Conservation (phyloP, 441 rosid genomes). For the Corymbia calophylla region DNA sequence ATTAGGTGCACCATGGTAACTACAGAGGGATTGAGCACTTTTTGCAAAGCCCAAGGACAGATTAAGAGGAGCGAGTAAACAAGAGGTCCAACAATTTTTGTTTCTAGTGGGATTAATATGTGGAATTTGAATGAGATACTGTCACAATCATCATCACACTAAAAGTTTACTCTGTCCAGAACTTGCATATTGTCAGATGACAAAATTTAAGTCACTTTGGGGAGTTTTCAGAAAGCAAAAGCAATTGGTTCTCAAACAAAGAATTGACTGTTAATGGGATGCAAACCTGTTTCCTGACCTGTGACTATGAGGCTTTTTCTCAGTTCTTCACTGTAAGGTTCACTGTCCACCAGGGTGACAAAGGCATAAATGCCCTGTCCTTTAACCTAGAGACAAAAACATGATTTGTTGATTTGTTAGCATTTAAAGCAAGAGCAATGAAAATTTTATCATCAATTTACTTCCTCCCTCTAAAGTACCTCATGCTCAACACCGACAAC, state of each 20-base stretch:
- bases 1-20: not conserved
- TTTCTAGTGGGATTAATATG: not conserved
- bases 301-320: constrained; percentile 56
- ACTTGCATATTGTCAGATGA: not conserved
- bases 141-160: not conserved
- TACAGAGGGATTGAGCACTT: not conserved
- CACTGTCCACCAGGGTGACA: constrained; percentile 82
- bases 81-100: not conserved
- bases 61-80: not conserved
- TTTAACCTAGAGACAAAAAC: constrained; percentile 48
- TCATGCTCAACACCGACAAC: constrained; percentile 94
- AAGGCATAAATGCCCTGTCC: constrained; percentile 97
- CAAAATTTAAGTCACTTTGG: not conserved
- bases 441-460: not conserved
- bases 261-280: not conserved
- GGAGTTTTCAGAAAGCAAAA: not conserved
- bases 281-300: constrained; percentile 79
- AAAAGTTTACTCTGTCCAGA: not conserved
- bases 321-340: constrained; percentile 74
- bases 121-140: not conserved
- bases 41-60: not conserved
- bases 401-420: not conserved
- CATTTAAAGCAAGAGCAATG: not conserved
- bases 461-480: constrained; percentile 29
- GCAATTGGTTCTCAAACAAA: not conserved